Conservation (phyloP, 495 filamentous ascomycete genomes). For the Penicillium mononematosum region DNA sequence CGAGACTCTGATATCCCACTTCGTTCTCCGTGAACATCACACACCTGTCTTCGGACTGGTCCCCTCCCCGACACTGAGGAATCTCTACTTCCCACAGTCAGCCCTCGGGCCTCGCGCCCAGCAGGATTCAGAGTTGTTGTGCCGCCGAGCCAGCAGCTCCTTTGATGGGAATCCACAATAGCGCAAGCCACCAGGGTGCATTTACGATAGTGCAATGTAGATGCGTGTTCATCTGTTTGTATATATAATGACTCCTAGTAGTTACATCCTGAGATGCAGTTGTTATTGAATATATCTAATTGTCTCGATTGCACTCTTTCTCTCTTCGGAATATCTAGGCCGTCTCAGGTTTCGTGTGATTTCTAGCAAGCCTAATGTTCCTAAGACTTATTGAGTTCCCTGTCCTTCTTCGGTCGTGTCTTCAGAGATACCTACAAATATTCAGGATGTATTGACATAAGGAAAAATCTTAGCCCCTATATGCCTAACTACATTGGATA, state of each 20-base stretch:
- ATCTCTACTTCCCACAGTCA: neutral
- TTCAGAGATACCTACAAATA: neutral
- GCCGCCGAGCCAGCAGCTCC: neutral
- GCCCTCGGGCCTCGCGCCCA: neutral
- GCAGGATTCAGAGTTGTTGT: neutral
- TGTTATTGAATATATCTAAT: neutral
- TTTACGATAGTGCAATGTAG: neutral
- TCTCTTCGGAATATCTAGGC: neutral
- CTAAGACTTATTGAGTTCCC: neutral
- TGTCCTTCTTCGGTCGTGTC: neutral
- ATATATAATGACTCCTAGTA: constrained; percentile 3
- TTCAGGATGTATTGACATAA: neutral
- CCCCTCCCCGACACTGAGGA: neutral
- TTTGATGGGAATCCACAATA: neutral
- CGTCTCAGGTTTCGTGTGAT: neutral
- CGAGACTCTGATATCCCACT: constrained; percentile 16
- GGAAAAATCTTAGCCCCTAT: neutral
- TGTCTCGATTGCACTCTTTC: neutral
- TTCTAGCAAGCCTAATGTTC: neutral
- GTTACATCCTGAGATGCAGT: neutral
- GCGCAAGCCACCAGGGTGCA: neutral
- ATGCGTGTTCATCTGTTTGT: neutral
- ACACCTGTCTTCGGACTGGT: neutral
- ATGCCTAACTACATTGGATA: neutral
- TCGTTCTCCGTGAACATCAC: constrained; percentile 1